Conservation (phyloP, 306 rosid genomes). For the Cucurbita pepo region DNA sequence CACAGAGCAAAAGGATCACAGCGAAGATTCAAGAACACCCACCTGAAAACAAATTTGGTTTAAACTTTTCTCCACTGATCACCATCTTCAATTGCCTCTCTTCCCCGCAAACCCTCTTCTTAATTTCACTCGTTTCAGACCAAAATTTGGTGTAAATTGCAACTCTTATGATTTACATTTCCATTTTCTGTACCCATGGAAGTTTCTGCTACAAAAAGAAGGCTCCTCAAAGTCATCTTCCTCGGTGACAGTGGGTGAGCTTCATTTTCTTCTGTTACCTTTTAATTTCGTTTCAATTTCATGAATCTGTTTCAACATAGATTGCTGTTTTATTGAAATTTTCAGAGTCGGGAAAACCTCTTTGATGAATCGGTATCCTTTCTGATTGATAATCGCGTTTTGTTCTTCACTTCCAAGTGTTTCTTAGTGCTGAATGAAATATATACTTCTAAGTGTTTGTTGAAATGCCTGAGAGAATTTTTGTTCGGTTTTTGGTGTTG, state of each 20-base stretch:
- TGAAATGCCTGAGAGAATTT: background rate
- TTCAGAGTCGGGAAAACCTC: constrained; percentile 93
- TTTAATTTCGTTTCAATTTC: background rate
- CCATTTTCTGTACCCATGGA: constrained; percentile 29
- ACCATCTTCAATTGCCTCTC: background rate
- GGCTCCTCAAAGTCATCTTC: constrained; percentile 70
- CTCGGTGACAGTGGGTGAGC: constrained; percentile 91
- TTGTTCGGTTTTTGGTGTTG: background rate
- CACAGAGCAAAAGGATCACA: background rate
- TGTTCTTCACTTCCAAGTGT: background rate
- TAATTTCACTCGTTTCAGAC: background rate
- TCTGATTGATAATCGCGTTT: background rate
- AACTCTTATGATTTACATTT: constrained; percentile 2
- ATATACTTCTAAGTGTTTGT: background rate
- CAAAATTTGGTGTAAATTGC: background rate
- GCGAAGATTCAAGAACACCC: constrained; percentile 24
- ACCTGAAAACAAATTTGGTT: background rate
- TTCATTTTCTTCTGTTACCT: background rate
- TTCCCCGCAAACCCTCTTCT: background rate
- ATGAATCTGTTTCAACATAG: background rate
- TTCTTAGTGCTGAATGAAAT: background rate
- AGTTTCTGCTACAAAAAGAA: constrained; percentile 32
- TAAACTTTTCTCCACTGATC: background rate
- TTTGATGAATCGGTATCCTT: constrained; percentile 86
- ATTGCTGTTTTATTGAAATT: background rate